Percentiles rank a stretch among this genome's conserved stretches.
These are phyloP conservation scores for Camptophora hylomeconis DNA, from an alignment of 2,329 filamentous ascomycete genomes.

Conservation along the genomic window DNA sequence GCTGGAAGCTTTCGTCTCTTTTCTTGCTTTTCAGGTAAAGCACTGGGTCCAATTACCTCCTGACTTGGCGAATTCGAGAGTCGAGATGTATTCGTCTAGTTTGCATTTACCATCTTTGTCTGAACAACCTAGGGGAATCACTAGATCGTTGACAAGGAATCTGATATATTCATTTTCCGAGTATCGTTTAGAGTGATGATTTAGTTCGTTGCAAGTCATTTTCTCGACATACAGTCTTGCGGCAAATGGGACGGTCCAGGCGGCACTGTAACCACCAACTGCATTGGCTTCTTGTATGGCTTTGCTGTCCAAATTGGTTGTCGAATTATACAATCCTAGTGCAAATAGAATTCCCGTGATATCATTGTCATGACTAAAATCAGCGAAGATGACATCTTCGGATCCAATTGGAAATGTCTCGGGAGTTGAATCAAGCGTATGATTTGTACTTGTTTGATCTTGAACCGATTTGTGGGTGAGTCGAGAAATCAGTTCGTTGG, in stretches of 20 bases:
- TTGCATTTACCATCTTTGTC: no score
- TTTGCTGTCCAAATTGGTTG: slow-evolving; percentile 17
- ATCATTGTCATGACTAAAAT: slow-evolving; percentile 69
- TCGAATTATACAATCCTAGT: slow-evolving; percentile 44
- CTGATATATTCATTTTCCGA: no score
- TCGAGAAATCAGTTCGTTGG: slow-evolving; percentile 75
- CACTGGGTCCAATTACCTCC: no score
- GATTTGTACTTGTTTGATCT: slow-evolving; percentile 65
- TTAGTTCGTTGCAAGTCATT: slow-evolving; percentile 52
- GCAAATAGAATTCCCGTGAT: slow-evolving; percentile 57
- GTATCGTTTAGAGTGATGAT: no score
- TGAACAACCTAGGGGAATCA: no score
- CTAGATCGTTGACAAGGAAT: no score
- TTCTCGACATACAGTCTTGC: slow-evolving; percentile 78
- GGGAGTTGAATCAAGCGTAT: slow-evolving; percentile 35
- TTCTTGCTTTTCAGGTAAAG: no score
- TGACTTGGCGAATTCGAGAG: no score
- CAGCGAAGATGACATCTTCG: slow-evolving; percentile 57
- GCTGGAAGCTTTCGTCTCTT: no score
- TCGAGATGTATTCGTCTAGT: no score
- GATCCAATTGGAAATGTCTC: slow-evolving; percentile 61
- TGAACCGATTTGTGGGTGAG: slow-evolving; percentile 55
- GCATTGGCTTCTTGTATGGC: slow-evolving; percentile 35
- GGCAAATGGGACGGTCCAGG: slow-evolving; percentile 73
- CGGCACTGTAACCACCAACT: slow-evolving; percentile 57